A percentile compares a stretch with the other conserved stretches of the same genome.
These are phyloP conservation scores for Phytophthora lateralis DNA, from an alignment of 352 stramenopile genomes.

Conservation along the genomic window DNA sequence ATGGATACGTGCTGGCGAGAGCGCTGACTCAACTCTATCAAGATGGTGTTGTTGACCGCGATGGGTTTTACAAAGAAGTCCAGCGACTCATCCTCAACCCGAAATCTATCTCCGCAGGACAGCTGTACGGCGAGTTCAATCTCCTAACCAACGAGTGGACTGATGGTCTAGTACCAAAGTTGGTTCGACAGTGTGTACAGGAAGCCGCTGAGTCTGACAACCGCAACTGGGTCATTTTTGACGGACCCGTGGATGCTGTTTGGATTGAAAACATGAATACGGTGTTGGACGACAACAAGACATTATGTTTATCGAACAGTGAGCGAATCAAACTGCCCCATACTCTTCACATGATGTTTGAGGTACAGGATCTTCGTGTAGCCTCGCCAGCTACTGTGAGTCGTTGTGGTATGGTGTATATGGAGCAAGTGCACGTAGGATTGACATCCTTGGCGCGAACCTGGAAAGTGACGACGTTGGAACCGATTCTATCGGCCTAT, in stretches of 20 bases:
- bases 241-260: constrained; percentile 90
- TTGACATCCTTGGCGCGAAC: constrained; percentile 73
- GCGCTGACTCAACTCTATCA: constrained; percentile 78
- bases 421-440: constrained; percentile 90
- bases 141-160: constrained; percentile 95
- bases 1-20: constrained; percentile 74
- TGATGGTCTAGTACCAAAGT: constrained; percentile 91
- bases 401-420: constrained; percentile 93
- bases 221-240: constrained; percentile 92
- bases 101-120: constrained; percentile 95
- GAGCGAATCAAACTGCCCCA: constrained; percentile 88
- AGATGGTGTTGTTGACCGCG: constrained; percentile 80
- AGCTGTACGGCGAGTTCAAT: constrained; percentile 96
- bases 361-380: constrained; percentile 90
- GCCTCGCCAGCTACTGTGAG: constrained; percentile 90
- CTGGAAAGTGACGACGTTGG: constrained; percentile 79
- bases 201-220: constrained; percentile 81
- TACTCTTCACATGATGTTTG: constrained; percentile 94
- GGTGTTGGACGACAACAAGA: constrained; percentile 90
- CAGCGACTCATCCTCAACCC: constrained; percentile 92
- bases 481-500: constrained; percentile 57
- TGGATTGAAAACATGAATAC: constrained; percentile 96
- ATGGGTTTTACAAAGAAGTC: constrained; percentile 90
- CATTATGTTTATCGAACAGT: constrained; percentile 84
- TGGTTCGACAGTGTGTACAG: constrained; percentile 90